Evolutionary conservation across 306 rosid species (phyloP).

Genomic region (Spatholobus suberectus): DNA sequence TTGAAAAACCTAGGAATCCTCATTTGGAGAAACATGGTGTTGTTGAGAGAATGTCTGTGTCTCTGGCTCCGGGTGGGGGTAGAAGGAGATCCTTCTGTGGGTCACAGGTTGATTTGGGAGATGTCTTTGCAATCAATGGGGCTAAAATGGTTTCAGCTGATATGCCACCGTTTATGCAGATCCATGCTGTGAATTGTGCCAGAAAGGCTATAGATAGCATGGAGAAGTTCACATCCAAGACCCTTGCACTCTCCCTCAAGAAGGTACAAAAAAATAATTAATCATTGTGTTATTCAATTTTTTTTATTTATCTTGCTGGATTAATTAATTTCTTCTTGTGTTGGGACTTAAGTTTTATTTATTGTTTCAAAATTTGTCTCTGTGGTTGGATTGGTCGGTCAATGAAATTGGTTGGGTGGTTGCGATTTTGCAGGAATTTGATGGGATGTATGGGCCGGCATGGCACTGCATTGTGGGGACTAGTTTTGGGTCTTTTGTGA

Average conservation of each 20-base stretch:
- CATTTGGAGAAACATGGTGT: slow-evolving; percentile 35
- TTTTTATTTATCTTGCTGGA: not conserved
- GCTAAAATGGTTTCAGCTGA: slow-evolving; percentile 86
- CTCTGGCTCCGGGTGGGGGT: slow-evolving; percentile 48
- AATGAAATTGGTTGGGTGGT: slow-evolving; percentile 50
- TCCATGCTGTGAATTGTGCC: slow-evolving; percentile 89
- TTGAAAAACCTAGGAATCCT: slow-evolving; percentile 36
- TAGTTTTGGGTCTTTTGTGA: slow-evolving; percentile 96
- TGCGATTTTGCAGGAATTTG: slow-evolving; percentile 82
- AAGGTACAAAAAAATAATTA: slow-evolving; percentile 51
- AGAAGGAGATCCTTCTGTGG: slow-evolving; percentile 75
- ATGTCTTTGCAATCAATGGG: slow-evolving; percentile 72
- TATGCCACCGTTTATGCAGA: slow-evolving; percentile 99
- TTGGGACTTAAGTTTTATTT: not conserved
- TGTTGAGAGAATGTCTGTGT: slow-evolving; percentile 49
- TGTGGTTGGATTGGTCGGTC: slow-evolving; percentile 44
- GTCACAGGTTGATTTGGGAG: slow-evolving; percentile 63
- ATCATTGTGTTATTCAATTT: not conserved
- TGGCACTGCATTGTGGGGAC: slow-evolving; percentile 99
- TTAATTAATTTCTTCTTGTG: not conserved
- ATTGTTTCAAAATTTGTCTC: slow-evolving; percentile 21
- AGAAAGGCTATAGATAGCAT: slow-evolving; percentile 82
- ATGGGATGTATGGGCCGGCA: slow-evolving; percentile 94
- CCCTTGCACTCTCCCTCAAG: slow-evolving; percentile 88
- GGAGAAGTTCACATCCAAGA: slow-evolving; percentile 90